Evolutionary conservation across 2,329 filamentous ascomycete species (phyloP), one percentile per base, ranked within the genome.

Genomic region (Pestalotiopsis sp.): DNA sequence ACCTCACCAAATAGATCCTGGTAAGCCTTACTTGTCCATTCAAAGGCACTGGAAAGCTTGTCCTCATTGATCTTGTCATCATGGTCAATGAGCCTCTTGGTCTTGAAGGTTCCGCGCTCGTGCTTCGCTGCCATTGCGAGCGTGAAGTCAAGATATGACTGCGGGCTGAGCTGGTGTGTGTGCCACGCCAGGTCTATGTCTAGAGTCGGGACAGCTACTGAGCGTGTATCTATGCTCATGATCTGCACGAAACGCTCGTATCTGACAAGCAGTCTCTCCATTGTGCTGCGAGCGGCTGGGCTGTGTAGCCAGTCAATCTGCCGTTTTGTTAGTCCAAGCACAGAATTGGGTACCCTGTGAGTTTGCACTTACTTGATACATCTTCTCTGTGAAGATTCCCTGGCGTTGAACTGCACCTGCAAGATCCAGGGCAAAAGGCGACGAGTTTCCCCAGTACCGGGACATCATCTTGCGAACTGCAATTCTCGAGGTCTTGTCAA

Each of bases 121-220:
- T n/a, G n/a, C n/a, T n/a, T n/a, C n/a, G n/a, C n/a, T n/a, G n/a
- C n/a, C n/a, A n/a, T n/a, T n/a, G n/a, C n/a, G n/a, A n/a, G 76
- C 1, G 87, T 91, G 76, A 87, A 91, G 2, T 76, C 69, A 73
- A 89, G 91, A 80, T 96, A 96, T 3, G 81, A 75, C 2, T 77
- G 74, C 0, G 93, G 91, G 9, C 82, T 87, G 3, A 95, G 87
- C 76, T 95, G 92, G 74, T 95, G 92, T 0, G 92, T 95, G 76
- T 97, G 94, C 92, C 92, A 94, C 0, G 88, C 91, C 0, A 94
- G 82, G 75, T 94, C 92, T 4, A 94, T 85, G 71, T 94, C 92
- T 0, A 94, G 83, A 0, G 92, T 94, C 0, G 92, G 92, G 0
- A 94, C 92, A 0, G 84, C 87, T 14, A 87, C 81, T n/a, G n/a